Evolutionary conservation across 2,329 filamentous ascomycete species (phyloP), one percentile per base, ranked within the genome.

Genomic region (Xylariaceae sp.): DNA sequence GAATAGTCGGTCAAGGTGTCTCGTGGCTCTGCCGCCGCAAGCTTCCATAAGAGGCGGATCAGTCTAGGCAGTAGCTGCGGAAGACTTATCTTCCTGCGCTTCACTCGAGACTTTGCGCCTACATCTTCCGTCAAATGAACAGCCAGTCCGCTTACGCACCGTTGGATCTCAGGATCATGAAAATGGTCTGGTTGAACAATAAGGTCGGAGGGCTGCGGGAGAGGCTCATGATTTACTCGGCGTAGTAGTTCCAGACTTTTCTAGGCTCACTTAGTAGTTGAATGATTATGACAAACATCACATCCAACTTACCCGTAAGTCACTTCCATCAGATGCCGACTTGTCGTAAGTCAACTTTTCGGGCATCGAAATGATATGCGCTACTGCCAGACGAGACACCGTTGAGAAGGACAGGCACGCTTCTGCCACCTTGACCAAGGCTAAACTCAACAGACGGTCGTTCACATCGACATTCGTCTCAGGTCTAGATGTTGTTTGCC

Each of bases 351-450:
- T 62, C 2, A 71, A 68, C 10, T 75, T 68, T n/a, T 75, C 70
- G 34, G 78, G 67, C 44, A 76, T 72, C n/a, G 76, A 73, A 7
- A 78, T 69, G 13, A 81, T 70, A 51, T 78, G 78, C 3, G 76
- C 77, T 1, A 73, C 68, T 11, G 74, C 74, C 34, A 81, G 66
- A 42, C 76, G 74, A 10, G 73, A 73, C 44, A 78, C 69, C 6
- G 71, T 64, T 47, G 67, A 64, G 18, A 64, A 68, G 13, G 62
- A 53, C 5, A 75, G 50, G n/a, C 74, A 73, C 10, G 70, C 71
- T 35, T 74, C 68, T 2, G 75, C 69, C 44, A 82, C 71, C 2
- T 68, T 67, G 8, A 76, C 59, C 9, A 81, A 67, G 9, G 75
- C 73, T 48, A 71, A 62, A 48, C 75, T 78, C 42, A 77, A 73